Evolutionary conservation across 148 eudicot genomes (phyloP).

Genomic region (Rhododendron henanense): DNA sequence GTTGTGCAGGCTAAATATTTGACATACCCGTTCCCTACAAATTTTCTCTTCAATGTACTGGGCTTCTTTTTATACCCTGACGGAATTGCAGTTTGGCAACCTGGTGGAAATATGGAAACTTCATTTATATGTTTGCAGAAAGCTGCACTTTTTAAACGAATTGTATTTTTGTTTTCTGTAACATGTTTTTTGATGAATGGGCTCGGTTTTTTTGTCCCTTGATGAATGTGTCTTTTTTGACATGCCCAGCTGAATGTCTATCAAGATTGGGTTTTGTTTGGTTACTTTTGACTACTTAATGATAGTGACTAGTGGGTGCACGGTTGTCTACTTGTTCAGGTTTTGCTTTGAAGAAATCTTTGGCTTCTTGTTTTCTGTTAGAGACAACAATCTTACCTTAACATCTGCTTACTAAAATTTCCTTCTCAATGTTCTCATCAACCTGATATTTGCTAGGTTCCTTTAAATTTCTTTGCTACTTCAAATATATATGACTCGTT

Average conservation of each 20-base stretch:
- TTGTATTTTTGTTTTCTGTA: background rate
- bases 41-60: background rate
- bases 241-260: background rate
- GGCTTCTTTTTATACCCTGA: background rate
- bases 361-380: background rate
- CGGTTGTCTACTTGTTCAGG: background rate
- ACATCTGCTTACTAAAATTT: background rate
- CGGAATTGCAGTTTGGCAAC: background rate
- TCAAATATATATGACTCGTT: background rate
- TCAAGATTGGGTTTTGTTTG: background rate
- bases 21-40: background rate
- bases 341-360: background rate
- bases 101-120: background rate
- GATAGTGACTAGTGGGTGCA: background rate
- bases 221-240: background rate
- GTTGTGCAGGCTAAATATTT: background rate
- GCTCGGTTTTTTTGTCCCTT: background rate
- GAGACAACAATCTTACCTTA: background rate
- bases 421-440: background rate
- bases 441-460: background rate
- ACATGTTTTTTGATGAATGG: background rate
- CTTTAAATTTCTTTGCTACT: background rate
- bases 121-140: background rate
- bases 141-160: background rate
- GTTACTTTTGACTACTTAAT: background rate